Base-by-base conservation (phyloP, 306 rosid species). In the Boehmeria nivea region DNA sequence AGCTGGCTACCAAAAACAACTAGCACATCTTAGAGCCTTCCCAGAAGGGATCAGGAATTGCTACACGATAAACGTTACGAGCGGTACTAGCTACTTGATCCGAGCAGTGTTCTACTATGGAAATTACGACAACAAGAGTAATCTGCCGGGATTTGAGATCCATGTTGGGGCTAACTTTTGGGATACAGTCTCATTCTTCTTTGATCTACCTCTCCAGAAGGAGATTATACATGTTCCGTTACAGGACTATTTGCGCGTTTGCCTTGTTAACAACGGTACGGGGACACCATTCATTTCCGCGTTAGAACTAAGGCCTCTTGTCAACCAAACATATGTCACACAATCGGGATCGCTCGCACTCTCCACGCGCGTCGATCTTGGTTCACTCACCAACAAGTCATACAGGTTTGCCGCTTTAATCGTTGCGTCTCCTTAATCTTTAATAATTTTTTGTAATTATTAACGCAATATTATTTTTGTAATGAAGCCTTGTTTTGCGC, bases 201-300 rank as follows among this genome's bases (percentile, higher is more conserved):
- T 18, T 1, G 40, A 15, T 8, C 6, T 2, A 12, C 21, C 20
- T 12, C 3, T 1, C 39, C 3, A 12, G 43, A 21, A 31, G 49
- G 81, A 72, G 22, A 39, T 70, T 4, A 73, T 76, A 21, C 54
- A 76, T 70, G 58, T 56, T 26, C 66, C 76, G 2, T 25, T 46
- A 11, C 38, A 59, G 12, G 54, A 67, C n/a, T 19, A 67, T 24
- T 20, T 73, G 21, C 69, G 39, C 18, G 48, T 80, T 12, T 83
- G 84, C 59, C 66, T 80, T 25, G 69, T 56, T 0, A 78, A 75
- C 7, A 70, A 19, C 1, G 75, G 68, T 12, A 15, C 38, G 2
- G 75, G 82, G 18, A 51, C 28, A 1, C 81, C 93, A 8, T 80
- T 43, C 15, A 75, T 84, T 42, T 64, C 84, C 3, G 7, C 69